Conservation (phyloP, 1,139 yeast species). For the Protomyces pachydermus region DNA sequence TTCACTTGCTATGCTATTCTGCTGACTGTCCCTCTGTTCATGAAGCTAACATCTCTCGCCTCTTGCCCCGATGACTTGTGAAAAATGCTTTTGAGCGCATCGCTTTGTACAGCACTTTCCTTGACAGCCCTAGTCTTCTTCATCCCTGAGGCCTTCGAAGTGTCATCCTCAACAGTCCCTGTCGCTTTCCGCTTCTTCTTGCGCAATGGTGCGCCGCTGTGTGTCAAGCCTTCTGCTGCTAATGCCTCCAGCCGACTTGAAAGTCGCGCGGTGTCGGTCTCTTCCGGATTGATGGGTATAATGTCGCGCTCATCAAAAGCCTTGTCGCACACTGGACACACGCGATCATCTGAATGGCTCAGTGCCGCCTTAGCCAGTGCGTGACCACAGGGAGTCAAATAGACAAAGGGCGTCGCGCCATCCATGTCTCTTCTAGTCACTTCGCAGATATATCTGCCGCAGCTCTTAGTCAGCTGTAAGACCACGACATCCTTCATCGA, state of each 20-base stretch:
- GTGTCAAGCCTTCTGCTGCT: conserved; percentile 43
- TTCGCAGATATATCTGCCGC: conserved; percentile 50
- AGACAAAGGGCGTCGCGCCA: conserved; percentile 44
- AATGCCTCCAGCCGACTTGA: conserved; percentile 43
- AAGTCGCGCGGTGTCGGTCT: conserved; percentile 36
- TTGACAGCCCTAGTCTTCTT: background rate
- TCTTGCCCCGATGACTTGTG: conserved; percentile 6
- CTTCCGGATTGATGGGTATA: conserved; percentile 43
- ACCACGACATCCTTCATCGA: conserved; percentile 51
- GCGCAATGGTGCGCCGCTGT: conserved; percentile 46
- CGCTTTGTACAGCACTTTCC: conserved; percentile 5
- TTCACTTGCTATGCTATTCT: conserved; percentile 4
- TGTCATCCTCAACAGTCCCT: conserved; percentile 2
- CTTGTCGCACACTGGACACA: conserved; percentile 11
- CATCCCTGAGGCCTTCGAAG: background rate
- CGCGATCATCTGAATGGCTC: conserved; percentile 35
- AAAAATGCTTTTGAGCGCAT: conserved; percentile 6
- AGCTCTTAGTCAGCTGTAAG: conserved; percentile 38
- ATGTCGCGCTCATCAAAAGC: conserved; percentile 37
- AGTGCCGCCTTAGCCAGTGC: conserved; percentile 46
- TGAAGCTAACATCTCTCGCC: conserved; percentile 6
- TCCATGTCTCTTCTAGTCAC: conserved; percentile 45
- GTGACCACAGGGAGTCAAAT: conserved; percentile 55
- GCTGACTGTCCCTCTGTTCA: conserved; percentile 24
- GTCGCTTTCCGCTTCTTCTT: conserved; percentile 37